Conservation (phyloP, 2,329 filamentous ascomycete genomes). For the Fusarium redolens region DNA sequence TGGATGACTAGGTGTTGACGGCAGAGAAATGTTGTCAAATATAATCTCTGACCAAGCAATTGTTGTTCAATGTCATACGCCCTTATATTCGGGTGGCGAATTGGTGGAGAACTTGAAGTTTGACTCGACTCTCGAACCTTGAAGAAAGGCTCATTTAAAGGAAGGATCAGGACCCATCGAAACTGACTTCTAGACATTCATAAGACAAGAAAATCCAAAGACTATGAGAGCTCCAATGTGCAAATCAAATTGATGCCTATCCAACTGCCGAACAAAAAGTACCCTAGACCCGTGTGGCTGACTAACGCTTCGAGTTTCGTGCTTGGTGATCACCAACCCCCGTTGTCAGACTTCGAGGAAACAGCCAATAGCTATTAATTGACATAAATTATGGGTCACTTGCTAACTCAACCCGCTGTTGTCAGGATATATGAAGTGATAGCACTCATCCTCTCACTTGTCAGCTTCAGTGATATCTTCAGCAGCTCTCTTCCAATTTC, state of each 20-base stretch:
- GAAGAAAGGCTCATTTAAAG: background rate
- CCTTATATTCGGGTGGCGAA: conserved; percentile 33
- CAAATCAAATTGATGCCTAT: conserved; percentile 1
- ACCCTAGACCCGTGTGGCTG: conserved; percentile 15
- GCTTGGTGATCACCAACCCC: background rate
- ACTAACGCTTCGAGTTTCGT: conserved; percentile 19
- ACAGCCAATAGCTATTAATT: conserved; percentile 6
- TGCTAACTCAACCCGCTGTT: conserved; percentile 55
- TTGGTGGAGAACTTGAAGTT: conserved; percentile 13
- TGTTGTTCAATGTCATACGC: background rate
- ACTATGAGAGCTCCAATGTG: background rate
- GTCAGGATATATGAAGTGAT: conserved; percentile 69
- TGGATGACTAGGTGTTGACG: background rate
- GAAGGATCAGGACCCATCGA: background rate
- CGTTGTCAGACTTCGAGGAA: background rate
- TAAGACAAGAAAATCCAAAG: background rate
- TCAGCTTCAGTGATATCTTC: conserved; percentile 90
- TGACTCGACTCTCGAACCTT: background rate
- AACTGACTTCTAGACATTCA: background rate
- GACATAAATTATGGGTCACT: background rate
- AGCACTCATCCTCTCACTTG: conserved; percentile 87
- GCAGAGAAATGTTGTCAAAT: background rate
- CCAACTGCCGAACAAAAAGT: background rate
- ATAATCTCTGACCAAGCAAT: background rate
- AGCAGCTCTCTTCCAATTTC: conserved; percentile 87